Conservation (phyloP, 1,284 basidiomycete species). For the Wallemia ichthyophaga region DNA sequence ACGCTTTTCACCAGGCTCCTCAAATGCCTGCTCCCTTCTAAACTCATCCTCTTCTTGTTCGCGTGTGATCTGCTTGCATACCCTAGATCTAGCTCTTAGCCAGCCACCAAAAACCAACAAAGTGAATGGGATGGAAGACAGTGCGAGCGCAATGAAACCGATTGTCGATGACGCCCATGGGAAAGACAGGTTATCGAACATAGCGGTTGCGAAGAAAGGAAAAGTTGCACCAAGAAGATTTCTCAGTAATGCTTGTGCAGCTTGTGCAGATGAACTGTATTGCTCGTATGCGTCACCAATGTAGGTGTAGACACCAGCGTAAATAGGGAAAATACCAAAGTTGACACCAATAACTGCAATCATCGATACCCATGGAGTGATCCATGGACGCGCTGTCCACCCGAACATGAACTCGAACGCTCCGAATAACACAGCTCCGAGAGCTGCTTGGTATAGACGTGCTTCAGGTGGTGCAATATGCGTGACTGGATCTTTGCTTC, state of each 20-base stretch:
- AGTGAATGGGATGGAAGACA: slow-evolving; percentile 13
- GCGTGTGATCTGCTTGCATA: neutral
- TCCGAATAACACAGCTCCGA: slow-evolving; percentile 15
- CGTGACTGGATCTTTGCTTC: slow-evolving; percentile 8
- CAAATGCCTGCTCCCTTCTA: neutral
- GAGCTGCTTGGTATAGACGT: slow-evolving; percentile 16
- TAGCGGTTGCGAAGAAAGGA: slow-evolving; percentile 13
- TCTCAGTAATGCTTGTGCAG: slow-evolving; percentile 13
- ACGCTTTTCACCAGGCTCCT: neutral
- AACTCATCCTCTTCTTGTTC: neutral
- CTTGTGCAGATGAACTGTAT: slow-evolving; percentile 17
- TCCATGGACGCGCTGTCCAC: slow-evolving; percentile 13
- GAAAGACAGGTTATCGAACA: slow-evolving; percentile 4
- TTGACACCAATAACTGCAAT: slow-evolving; percentile 7
- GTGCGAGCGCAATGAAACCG: slow-evolving; percentile 12
- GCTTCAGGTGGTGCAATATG: slow-evolving; percentile 19
- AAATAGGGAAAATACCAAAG: slow-evolving; percentile 7
- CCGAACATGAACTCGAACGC: slow-evolving; percentile 11
- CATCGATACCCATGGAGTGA: slow-evolving; percentile 1
- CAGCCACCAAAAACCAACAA: slow-evolving; percentile 13
- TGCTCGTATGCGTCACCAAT: slow-evolving; percentile 10
- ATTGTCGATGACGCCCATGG: slow-evolving; percentile 13
- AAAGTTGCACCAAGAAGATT: slow-evolving; percentile 13
- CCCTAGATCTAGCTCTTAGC: neutral
- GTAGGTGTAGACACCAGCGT: slow-evolving; percentile 8